Conservation (phyloP, 2,329 filamentous ascomycete species). For the Calonectria honghensis region DNA sequence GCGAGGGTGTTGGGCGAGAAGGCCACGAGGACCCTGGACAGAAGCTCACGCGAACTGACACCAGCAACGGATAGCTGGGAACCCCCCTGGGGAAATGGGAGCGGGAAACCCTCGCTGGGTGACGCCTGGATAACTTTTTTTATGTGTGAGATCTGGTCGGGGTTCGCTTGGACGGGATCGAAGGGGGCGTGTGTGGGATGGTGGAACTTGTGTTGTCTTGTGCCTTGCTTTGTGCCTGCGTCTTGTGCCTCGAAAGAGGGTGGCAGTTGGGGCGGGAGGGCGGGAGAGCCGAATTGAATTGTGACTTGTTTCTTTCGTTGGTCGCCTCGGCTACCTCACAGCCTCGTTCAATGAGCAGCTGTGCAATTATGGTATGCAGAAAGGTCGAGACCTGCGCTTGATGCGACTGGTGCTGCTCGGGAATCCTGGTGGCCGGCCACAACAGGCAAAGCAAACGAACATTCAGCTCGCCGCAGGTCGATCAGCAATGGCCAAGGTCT, state of each 20-base stretch:
- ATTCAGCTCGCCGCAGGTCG: conserved; percentile 21
- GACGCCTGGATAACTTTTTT: conserved; percentile 28
- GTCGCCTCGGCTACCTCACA: background rate
- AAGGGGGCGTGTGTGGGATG: conserved; percentile 26
- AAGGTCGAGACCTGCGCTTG: background rate
- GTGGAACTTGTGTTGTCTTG: conserved; percentile 28
- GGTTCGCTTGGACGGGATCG: conserved; percentile 20
- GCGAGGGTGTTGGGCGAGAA: conserved; percentile 43
- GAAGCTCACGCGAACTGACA: conserved; percentile 39
- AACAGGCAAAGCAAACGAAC: conserved; percentile 48
- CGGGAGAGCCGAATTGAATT: conserved; percentile 32
- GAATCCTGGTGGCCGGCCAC: conserved; percentile 51
- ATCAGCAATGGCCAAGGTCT: conserved; percentile 8
- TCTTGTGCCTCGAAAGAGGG: conserved; percentile 6
- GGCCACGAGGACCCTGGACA: conserved; percentile 46
- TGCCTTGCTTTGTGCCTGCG: conserved; percentile 34
- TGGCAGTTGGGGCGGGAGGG: conserved; percentile 32
- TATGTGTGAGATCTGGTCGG: conserved; percentile 22
- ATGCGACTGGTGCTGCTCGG: conserved; percentile 31
- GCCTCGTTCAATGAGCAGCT: conserved; percentile 26
- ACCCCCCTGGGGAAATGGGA: conserved; percentile 18
- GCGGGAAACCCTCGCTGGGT: conserved; percentile 1
- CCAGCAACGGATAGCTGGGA: conserved; percentile 32
- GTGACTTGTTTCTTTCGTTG: conserved; percentile 24
- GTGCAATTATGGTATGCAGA: background rate